Evolutionary conservation across 148 eudicot genomes (phyloP).

Genomic region (Fagopyrum tataricum): DNA sequence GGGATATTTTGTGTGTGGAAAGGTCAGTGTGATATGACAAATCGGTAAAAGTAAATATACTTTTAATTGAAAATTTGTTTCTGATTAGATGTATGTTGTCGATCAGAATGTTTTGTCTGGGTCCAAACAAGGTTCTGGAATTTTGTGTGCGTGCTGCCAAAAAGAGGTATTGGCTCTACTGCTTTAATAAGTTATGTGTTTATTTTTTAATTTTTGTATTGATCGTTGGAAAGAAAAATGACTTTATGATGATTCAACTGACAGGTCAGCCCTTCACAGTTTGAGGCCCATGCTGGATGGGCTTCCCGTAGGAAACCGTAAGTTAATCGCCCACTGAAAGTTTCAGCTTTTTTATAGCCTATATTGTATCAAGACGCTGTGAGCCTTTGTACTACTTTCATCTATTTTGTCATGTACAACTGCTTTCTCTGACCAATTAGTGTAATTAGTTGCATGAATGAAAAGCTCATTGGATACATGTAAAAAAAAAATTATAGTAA

Average conservation of each 20-base stretch:
- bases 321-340: conserved; percentile 18
- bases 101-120: conserved; percentile 61
- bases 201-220: conserved; percentile 5
- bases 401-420: not conserved
- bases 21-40: conserved; percentile 33
- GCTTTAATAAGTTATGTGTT: not conserved
- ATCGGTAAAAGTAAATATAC: not conserved
- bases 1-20: conserved; percentile 51
- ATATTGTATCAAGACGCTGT: not conserved
- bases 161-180: conserved; percentile 38
- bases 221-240: not conserved
- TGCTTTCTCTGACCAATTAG: not conserved
- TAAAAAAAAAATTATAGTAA: not conserved
- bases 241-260: conserved; percentile 14
- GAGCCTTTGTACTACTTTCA: not conserved
- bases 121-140: conserved; percentile 53
- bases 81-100: conserved; percentile 16
- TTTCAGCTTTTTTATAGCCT: conserved; percentile 1
- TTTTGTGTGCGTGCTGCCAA: conserved; percentile 62
- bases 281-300: conserved; percentile 93
- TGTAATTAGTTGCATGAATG: not conserved
- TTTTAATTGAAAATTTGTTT: not conserved
- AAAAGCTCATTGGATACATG: not conserved
- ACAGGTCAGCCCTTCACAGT: conserved; percentile 88
- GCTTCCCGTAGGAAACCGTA: conserved; percentile 90